phyloP scores from a whole-genome alignment of 495 filamentous ascomycete species.

The Daldinia grandis region DNA sequence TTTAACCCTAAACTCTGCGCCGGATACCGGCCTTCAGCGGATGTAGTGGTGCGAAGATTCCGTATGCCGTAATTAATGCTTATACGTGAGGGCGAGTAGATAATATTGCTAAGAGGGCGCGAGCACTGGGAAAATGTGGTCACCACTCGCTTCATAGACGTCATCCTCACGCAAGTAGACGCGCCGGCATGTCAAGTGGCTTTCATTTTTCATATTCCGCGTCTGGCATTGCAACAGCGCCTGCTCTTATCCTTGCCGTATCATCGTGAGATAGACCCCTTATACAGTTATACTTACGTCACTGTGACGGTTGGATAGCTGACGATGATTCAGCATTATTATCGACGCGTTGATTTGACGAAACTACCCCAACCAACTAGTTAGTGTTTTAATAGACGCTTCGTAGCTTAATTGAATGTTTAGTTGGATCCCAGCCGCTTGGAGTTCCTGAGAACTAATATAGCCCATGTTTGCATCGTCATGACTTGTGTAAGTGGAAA shows the following conservation, averaged over 20 bases:
- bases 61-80: neutral
- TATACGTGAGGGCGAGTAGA: neutral
- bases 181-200: neutral
- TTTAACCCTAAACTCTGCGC: neutral
- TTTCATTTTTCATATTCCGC: no score
- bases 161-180: slow-evolving; percentile 21
- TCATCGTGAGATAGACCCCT: slow-evolving; percentile 4
- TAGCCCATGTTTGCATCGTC: neutral
- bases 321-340: slow-evolving; percentile 27
- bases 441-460: neutral
- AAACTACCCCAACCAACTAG: neutral
- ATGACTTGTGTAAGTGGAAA: neutral
- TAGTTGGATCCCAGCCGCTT: neutral
- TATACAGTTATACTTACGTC: slow-evolving; percentile 21
- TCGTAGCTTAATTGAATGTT: neutral
- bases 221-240: neutral
- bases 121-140: slow-evolving; percentile 12
- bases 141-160: slow-evolving; percentile 30
- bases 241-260: slow-evolving; percentile 18
- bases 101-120: neutral
- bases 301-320: slow-evolving; percentile 12
- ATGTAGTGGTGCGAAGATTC: neutral
- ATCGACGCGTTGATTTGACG: slow-evolving; percentile 22
- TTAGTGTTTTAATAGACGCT: neutral
- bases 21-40: neutral